A percentile compares a stretch with the other conserved stretches of the same genome.
Evolutionary conservation across 495 filamentous ascomycete genomes (phyloP).

Genomic region (Xylaria sp.): DNA sequence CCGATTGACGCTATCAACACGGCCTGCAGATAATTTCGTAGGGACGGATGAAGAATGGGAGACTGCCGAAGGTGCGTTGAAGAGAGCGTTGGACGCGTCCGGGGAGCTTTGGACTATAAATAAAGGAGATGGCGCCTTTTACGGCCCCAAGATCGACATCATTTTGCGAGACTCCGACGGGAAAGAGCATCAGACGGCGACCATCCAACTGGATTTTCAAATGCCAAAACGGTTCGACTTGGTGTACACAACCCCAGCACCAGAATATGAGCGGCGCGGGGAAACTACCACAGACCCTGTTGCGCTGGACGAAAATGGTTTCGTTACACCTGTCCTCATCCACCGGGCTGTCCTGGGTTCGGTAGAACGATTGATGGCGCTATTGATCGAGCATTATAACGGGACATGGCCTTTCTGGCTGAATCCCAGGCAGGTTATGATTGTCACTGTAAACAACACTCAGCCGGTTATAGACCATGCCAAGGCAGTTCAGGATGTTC

Average conservation of each 20-base stretch:
- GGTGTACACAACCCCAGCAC: constrained; percentile 78
- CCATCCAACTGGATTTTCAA: constrained; percentile 94
- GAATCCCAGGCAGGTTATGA: constrained; percentile 79
- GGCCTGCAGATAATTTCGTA: constrained; percentile 78
- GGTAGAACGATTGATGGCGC: constrained; percentile 83
- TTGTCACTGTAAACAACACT: constrained; percentile 76
- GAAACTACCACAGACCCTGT: constrained; percentile 51
- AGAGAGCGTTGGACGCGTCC: constrained; percentile 69
- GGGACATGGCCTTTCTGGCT: constrained; percentile 93
- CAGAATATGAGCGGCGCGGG: constrained; percentile 67
- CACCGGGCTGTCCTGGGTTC: constrained; percentile 90
- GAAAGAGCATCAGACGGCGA: constrained; percentile 91
- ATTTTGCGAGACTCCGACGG: constrained; percentile 82
- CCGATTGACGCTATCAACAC: constrained; percentile 79
- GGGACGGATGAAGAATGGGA: constrained; percentile 84
- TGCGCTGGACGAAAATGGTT: constrained; percentile 53
- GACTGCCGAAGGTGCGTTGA: constrained; percentile 76
- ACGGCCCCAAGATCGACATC: constrained; percentile 95
- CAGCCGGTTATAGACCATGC: constrained; percentile 66
- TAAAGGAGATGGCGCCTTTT: constrained; percentile 89
- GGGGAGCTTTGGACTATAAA: constrained; percentile 74
- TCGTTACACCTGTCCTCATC: constrained; percentile 79
- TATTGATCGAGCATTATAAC: constrained; percentile 84
- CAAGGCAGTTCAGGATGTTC: constrained; percentile 49
- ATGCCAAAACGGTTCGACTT: constrained; percentile 83